Evolutionary conservation across 768 basidiomycete genomes (phyloP), one percentile per base, ranked within the genome.

Genomic region (Suillus fuscotomentosus): DNA sequence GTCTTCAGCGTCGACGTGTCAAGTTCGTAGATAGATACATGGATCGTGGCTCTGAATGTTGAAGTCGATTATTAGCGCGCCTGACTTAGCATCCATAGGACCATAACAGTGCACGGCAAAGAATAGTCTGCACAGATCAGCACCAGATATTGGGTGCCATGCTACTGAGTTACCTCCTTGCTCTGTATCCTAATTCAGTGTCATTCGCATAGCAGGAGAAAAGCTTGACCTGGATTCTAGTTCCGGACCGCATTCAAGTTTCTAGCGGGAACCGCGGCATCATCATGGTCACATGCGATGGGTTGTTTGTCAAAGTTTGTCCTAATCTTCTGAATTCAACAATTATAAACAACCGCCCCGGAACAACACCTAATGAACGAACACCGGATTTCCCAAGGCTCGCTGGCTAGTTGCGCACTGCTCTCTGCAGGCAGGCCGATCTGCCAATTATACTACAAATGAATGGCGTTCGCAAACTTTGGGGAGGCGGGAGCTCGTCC

Each of bases 391-490:
- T 57, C 38, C 56, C 56, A 57, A 57, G 56, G 56, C 56, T 39
- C 41, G 38, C 39, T 57, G 39, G 56, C 39, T 20, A 54, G 53
- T 27, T 54, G 31, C 20, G 39, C 39, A 24, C 24, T 41, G 39
- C 15, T 41, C 15, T 27, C 38, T 27, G 38, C 56, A 27, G 15
- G 39, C 38, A 24, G 39, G 22, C 14, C 9, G 9, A 41, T 24
- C 39, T 57, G 15, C 15, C 22, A 57, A 90, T 90, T 41, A 24
- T 8, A 31, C 27, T 53, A 31, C 51, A 53, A 51, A 53, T 53
- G 89, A 88, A 90, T 83, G 87, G 88, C 71, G 87, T 90, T 67
- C 88, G 87, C 70, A 84, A 86, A 77, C 81, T 90, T 68, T 82
- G 89, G 63, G 81, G 78, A 65, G 82, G 81, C 62, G 79, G 78